Evolutionary conservation across 257 asterid genomes (phyloP), one percentile per base, ranked within the genome.

Genomic region (Nicotiana paniculata): DNA sequence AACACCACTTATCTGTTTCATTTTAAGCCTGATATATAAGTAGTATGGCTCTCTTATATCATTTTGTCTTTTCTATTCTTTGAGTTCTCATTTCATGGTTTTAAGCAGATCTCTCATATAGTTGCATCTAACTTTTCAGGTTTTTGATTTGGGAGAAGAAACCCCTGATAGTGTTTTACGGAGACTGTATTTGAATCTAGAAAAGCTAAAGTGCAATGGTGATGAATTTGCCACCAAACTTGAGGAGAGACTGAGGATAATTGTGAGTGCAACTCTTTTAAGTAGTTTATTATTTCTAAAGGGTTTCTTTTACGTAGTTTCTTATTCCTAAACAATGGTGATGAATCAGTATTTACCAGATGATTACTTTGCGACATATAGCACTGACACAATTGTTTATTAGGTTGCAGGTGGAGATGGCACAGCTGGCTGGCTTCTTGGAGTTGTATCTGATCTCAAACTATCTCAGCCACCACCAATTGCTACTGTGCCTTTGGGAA

Each of bases 351-450:
- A 26, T 51, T 74, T 75, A 6, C 7, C 43, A 26, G 63, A 26
- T 75, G 79, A 26, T 28, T 26, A 2, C 63, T 75, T 74, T 4
- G 26, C 3, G 0, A 63, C 28, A 28, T 75, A 5, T 75, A 51
- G 28, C 46, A 21, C 6, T 51, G 63, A 51, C 62, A 51, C 63
- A 28, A 37, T 75, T 55, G 81, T 69, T 75, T 51, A 74, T 46
- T 85, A 96, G 98, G 99, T 93, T 81, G 98, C 99, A 15, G 98
- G 99, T 83, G 99, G 98, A 46, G 98, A 96, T 89, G 99, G 99
- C 63, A 96, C 98, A 3, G 99, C 99, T 81, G 98, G 97, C 46
- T 96, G 98, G 99, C 95, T 96, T 87, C 98, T 94, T 33, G 99
- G 98, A 74, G 98, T 96, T 82, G 96, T 96, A 85, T 92, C 95